A percentile compares a stretch with the other conserved stretches of the same genome.
phyloP scores from a whole-genome alignment of 169 alveolate species.

The Babesia bovis region DNA sequence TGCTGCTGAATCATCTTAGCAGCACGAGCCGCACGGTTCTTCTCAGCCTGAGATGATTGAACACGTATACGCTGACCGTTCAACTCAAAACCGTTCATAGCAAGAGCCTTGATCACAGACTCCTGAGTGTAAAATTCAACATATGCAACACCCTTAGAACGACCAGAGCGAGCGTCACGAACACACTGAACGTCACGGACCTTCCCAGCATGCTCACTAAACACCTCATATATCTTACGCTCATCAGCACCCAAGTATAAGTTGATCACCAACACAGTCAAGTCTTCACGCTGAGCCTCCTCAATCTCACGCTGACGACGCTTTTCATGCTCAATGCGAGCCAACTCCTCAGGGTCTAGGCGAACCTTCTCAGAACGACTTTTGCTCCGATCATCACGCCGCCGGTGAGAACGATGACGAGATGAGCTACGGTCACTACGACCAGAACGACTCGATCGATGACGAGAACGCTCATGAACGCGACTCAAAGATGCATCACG shows the following conservation, averaged over 20 bases:
- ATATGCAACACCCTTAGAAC: slow-evolving; percentile 96
- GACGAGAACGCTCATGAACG: slow-evolving; percentile 4
- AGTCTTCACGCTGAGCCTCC: slow-evolving; percentile 96
- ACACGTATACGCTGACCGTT: slow-evolving; percentile 90
- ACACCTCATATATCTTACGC: slow-evolving; percentile 92
- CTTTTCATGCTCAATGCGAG: slow-evolving; percentile 74
- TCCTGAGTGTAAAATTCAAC: slow-evolving; percentile 96
- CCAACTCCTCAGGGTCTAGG: slow-evolving; percentile 69
- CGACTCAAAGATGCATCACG: slow-evolving; percentile 14
- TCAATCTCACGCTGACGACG: slow-evolving; percentile 86
- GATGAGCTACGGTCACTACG: slow-evolving; percentile 28
- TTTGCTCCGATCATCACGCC: slow-evolving; percentile 3
- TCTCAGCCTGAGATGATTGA: slow-evolving; percentile 97
- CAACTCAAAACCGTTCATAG: slow-evolving; percentile 87
- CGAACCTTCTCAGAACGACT: slow-evolving; percentile 40
- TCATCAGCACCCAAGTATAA: slow-evolving; percentile 92
- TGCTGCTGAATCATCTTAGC: slow-evolving; percentile 83
- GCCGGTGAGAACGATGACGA: slow-evolving; percentile 9
- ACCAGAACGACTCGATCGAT: slow-evolving; percentile 40
- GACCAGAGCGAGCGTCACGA: slow-evolving; percentile 93
- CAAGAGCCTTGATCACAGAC: slow-evolving; percentile 92
- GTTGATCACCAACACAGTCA: slow-evolving; percentile 93
- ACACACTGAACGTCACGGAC: slow-evolving; percentile 95
- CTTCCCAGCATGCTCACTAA: slow-evolving; percentile 93
- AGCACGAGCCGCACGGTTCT: slow-evolving; percentile 96